Evolutionary conservation across 2,329 filamentous ascomycete genomes (phyloP), one percentile per base, ranked within the genome.

Genomic region (Myriosclerotinia scirpicola): DNA sequence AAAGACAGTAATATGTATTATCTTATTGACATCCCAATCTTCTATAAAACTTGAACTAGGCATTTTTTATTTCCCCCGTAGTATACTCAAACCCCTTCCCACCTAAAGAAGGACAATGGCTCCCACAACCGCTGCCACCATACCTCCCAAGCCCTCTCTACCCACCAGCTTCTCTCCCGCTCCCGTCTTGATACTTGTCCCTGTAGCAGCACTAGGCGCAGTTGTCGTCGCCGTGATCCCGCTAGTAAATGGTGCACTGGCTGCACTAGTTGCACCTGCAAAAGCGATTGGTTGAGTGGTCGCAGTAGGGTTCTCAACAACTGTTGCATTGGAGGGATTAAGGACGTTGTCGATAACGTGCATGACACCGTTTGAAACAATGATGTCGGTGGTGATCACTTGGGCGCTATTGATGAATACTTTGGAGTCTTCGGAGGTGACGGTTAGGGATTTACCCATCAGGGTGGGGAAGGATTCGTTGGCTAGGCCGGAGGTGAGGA

Each of bases 271-370:
- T 7, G 76, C 73, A 20, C 68, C 71, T 0, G 73, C 71, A 59
- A 76, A 79, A 0, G 74, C 78, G 6, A 80, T 77, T 14, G 73
- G 69, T 50, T 80, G 77, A 5, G 76, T 77, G 34, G 72, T 73
- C 1, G 76, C 69, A 3, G 73, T 74, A 8, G 79, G 77, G 56
- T 83, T 76, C 0, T 81, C 81, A 22, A 70, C 68, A 3, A 73
- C 76, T 3, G 70, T 71, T 17, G 76, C 67, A 5, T 74, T 77
- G 48, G 80, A 74, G 1, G 81, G 82, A 72, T 81, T 83, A 40
- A 84, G 76, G 9, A 83, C 81, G 66, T 79, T 80, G 65, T 75
- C 76, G 54, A 80, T 76, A 9, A 79, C 71, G 65, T 76, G 72
- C 17, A 77, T 60, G 50, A 80, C 76, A 66, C 79, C 75, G 59